Evolutionary conservation across 106 monocot species (phyloP), one percentile per base, ranked within the genome.

Genomic region (Hemerocallis citrina): DNA sequence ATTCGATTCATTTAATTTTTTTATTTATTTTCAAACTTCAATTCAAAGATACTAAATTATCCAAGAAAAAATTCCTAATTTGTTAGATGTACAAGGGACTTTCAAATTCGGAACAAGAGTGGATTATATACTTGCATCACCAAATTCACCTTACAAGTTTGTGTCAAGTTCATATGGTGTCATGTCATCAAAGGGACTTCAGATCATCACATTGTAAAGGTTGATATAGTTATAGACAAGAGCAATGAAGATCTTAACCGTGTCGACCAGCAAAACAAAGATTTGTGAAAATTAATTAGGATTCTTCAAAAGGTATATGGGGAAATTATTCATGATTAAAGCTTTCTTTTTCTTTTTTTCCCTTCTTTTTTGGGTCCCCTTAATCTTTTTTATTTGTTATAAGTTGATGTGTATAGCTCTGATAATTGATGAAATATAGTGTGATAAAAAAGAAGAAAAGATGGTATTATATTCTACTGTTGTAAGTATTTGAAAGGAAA

Each of bases 1-100:
- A n/a, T n/a, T n/a, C n/a, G n/a, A n/a, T n/a, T n/a, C n/a, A n/a
- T n/a, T n/a, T n/a, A n/a, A n/a, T n/a, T n/a, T n/a, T n/a, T n/a
- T n/a, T n/a, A n/a, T n/a, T n/a, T n/a, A n/a, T n/a, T n/a, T n/a
- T n/a, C n/a, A n/a, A n/a, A n/a, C n/a, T n/a, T n/a, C n/a, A n/a
- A n/a, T n/a, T n/a, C n/a, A n/a, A n/a, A n/a, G n/a, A n/a, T n/a
- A n/a, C n/a, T n/a, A n/a, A n/a, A n/a, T n/a, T n/a, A n/a, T n/a
- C n/a, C n/a, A n/a, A n/a, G n/a, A n/a, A n/a, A n/a, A n/a, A n/a
- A n/a, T n/a, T 22, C 28, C 10, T 16, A 14, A 28, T n/a, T n/a
- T n/a, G n/a, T 54, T 66, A 90, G 90, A 90, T 75, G 90, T 90
- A 7, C 90, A 90, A 68, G 90, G 90, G 21, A 90, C 90, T 22